Evolutionary conservation across 106 monocot genomes (phyloP), one percentile per base, ranked within the genome.

Genomic region (Gastrodia elata): DNA sequence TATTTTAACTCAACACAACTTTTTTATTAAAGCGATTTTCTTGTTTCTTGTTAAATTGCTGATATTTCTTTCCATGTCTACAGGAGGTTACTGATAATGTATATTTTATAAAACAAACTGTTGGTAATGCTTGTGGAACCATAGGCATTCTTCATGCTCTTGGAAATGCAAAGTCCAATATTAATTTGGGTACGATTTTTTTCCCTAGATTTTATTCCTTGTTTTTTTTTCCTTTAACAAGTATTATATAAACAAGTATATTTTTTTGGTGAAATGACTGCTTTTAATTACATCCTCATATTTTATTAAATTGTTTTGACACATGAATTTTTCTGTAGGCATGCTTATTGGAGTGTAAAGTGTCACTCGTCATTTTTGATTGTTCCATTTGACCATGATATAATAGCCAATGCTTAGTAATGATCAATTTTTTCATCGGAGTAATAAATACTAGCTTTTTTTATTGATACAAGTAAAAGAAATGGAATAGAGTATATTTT

Each of bases 111-210:
- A 87, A 91, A 70, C 90, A 91, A 78, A 87, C 87, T 49, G 84
- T 91, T 39, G 81, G 69, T 61, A 91, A 91, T 87, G 87, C 90
- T 74, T 91, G 90, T 81, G 90, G 90, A 70, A 91, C 90, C 27
- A 85, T 91, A 68, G 90, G 82, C 13, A 34, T 91, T 73, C 82
- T 91, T 82, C 90, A 91, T 85, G 87, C 90, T 59, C 57, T 87
- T 52, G 87, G 90, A 74, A 91, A 91, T 85, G 71, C 77, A 36
- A 84, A 68, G 34, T 87, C 87, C 67, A 58, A 83, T 41, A 83
- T 91, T 30, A 80, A 80, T 38, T 71, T 87, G 55, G 65, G 90
- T 91, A 85, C 68, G 79, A 73, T 14, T 6, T 11, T 64, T 38
- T 36, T 37, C 52, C 6, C 44, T 40, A 11, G 24, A 8, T 64